Evolutionary conservation across 345 rosid genomes (phyloP).

Genomic region (Rhodamnia argentea): DNA sequence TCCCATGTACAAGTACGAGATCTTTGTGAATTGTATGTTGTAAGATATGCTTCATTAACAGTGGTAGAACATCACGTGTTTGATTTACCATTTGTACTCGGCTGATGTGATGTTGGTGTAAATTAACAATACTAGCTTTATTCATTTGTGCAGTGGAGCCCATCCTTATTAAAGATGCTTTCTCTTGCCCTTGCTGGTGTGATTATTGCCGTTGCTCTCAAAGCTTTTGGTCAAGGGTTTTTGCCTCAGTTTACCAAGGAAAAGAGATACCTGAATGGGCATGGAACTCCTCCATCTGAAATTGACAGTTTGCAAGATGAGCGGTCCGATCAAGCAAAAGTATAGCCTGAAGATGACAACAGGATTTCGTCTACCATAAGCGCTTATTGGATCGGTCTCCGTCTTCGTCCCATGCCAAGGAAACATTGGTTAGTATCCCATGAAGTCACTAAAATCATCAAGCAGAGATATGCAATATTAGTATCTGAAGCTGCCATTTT

Average conservation of each 20-base stretch:
- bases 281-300: slow-evolving; percentile 14
- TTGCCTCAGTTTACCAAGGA: slow-evolving; percentile 31
- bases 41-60: neutral
- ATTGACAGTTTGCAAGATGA: neutral
- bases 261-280: slow-evolving; percentile 17
- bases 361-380: neutral
- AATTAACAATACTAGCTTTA: neutral
- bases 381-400: fast-evolving
- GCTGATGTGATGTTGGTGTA: neutral
- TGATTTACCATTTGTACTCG: neutral
- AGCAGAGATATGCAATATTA: neutral
- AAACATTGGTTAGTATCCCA: neutral
- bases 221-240: slow-evolving; percentile 33
- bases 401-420: neutral
- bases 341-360: neutral
- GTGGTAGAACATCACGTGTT: neutral
- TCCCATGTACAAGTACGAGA: neutral
- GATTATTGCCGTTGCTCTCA: slow-evolving; percentile 36
- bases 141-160: slow-evolving; percentile 38
- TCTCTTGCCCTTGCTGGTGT: slow-evolving; percentile 55
- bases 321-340: neutral
- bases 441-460: neutral
- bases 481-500: neutral
- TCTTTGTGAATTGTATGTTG: neutral
- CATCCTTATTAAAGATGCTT: slow-evolving; percentile 39